Conservation (phyloP, 495 filamentous ascomycete species). For the Penicillium paxilli region DNA sequence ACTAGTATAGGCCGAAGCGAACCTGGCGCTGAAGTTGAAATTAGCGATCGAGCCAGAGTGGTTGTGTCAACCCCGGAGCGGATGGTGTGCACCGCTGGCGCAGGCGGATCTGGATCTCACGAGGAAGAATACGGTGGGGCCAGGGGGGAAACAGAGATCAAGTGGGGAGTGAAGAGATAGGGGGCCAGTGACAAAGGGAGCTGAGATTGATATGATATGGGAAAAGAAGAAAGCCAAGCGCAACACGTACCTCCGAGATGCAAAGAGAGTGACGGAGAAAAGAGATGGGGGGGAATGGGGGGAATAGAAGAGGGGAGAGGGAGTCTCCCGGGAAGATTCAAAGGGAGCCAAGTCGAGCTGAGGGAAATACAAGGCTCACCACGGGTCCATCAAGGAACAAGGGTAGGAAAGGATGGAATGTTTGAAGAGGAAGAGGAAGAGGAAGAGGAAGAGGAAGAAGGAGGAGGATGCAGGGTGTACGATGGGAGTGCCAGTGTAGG, state of each 20-base stretch:
- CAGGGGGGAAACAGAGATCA: background rate
- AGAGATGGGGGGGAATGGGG: constrained; percentile 14
- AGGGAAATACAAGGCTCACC: constrained; percentile 13
- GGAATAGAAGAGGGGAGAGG: constrained; percentile 11
- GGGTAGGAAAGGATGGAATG: constrained; percentile 1
- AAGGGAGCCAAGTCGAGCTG: constrained; percentile 8
- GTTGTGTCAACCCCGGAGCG: constrained; percentile 24
- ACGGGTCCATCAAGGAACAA: constrained; percentile 20
- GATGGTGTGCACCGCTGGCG: constrained; percentile 20
- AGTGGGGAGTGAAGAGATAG: background rate
- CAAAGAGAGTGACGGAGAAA: constrained; percentile 32
- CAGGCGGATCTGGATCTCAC: constrained; percentile 13
- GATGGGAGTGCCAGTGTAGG: constrained; percentile 3
- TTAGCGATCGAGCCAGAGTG: constrained; percentile 27
- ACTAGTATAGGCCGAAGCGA: constrained; percentile 29
- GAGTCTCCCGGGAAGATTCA: constrained; percentile 4
- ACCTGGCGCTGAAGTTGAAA: constrained; percentile 31
- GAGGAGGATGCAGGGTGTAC: background rate
- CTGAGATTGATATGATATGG: background rate
- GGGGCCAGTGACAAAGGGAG: background rate
- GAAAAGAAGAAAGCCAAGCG: background rate
- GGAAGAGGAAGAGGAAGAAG: constrained; percentile 6
- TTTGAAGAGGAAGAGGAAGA: background rate
- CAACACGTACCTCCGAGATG: constrained; percentile 25
- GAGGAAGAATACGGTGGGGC: background rate